Evolutionary conservation across 2,329 filamentous ascomycete genomes (phyloP).

Genomic region (Amphichorda felina): DNA sequence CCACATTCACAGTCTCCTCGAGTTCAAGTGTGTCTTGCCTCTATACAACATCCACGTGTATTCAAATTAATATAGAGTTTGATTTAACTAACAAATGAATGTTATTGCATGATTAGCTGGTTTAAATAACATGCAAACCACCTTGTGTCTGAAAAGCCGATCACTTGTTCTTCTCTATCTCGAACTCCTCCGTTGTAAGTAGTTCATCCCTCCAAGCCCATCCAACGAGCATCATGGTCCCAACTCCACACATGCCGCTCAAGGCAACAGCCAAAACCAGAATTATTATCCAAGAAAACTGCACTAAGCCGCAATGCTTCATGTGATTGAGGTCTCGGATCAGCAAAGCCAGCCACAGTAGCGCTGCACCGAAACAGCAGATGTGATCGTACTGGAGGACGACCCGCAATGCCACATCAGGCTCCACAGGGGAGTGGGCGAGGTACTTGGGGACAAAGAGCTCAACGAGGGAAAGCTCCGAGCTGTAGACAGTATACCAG

Average conservation of each 20-base stretch:
- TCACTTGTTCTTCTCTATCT: not conserved
- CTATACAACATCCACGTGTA: no score
- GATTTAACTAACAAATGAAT: no score
- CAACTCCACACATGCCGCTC: not conserved
- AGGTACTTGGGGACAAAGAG: conserved; percentile 13
- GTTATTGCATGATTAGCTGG: no score
- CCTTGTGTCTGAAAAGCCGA: no score
- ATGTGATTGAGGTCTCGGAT: conserved; percentile 10
- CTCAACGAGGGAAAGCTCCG: conserved; percentile 4
- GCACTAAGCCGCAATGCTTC: not conserved
- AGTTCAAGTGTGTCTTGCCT: no score
- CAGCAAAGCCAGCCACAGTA: conserved; percentile 12
- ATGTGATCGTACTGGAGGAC: conserved; percentile 17
- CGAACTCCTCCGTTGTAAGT: not conserved
- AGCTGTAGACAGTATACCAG: conserved; percentile 9
- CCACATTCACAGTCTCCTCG: no score
- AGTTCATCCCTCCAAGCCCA: conserved; percentile 2
- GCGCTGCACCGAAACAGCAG: conserved; percentile 6
- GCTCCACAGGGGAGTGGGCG: conserved; percentile 5
- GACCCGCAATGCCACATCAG: conserved; percentile 7
- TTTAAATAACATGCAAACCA: no score
- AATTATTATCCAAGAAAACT: not conserved
- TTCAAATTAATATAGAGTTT: no score
- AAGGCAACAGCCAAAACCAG: not conserved
- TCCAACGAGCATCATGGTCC: not conserved